Conservation (phyloP, 257 asterid species). For the Nyctanthes arbortristis region DNA sequence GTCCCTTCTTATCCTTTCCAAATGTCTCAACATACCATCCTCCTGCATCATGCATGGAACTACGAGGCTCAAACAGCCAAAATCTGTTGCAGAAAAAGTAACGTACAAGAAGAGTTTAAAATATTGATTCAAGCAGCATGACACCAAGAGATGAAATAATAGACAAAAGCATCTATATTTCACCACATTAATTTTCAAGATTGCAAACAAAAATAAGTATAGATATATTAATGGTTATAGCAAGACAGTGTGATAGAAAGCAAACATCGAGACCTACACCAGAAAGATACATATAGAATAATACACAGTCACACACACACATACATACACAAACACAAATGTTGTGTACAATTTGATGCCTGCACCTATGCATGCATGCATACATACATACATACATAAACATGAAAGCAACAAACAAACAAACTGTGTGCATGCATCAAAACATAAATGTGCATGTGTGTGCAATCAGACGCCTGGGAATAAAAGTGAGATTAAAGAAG, state of each 20-base stretch:
- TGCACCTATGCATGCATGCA: neutral
- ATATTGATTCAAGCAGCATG: slow-evolving; percentile 9
- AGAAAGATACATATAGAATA: neutral
- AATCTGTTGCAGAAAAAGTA: slow-evolving; percentile 49
- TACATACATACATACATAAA: neutral
- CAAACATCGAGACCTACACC: neutral
- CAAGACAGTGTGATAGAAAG: neutral
- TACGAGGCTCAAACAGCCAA: slow-evolving; percentile 98
- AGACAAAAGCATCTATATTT: slow-evolving; percentile 9
- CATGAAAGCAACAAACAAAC: too few species aligned
- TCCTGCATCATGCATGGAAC: slow-evolving; percentile 87
- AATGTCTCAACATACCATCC: slow-evolving; percentile 97
- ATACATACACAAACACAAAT: neutral
- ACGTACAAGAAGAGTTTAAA: slow-evolving; percentile 26
- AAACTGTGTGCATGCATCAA: neutral
- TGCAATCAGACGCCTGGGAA: neutral
- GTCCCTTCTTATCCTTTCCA: slow-evolving; percentile 76
- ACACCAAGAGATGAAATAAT: slow-evolving; percentile 8
- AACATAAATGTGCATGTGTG: too few species aligned
- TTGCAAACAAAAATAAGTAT: neutral
- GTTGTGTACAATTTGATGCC: too few species aligned
- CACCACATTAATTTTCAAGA: neutral
- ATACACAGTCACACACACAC: neutral
- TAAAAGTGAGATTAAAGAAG: neutral
- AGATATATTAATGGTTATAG: neutral